Conservation (phyloP, 495 filamentous ascomycete genomes). For the Podospora australis region DNA sequence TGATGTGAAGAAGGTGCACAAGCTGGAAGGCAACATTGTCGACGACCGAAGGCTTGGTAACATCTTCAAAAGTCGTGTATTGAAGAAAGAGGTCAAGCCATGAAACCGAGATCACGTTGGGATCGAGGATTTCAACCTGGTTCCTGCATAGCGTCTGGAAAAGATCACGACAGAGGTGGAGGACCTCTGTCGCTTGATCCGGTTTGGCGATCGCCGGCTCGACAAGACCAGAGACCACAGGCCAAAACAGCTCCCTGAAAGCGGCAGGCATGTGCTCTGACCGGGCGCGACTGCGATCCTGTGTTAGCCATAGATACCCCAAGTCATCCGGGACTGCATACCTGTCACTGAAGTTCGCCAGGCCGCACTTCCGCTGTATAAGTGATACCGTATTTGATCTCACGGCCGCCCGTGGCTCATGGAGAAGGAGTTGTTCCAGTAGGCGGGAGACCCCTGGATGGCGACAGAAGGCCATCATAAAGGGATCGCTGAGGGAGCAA, state of each 20-base stretch:
- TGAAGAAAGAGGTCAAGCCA: slow-evolving; percentile 19
- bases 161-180: slow-evolving; percentile 39
- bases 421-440: slow-evolving; percentile 35
- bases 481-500: slow-evolving; percentile 49
- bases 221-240: slow-evolving; percentile 38
- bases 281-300: background rate
- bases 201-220: slow-evolving; percentile 28
- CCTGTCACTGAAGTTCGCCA: too few species aligned
- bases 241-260: slow-evolving; percentile 44
- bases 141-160: slow-evolving; percentile 51
- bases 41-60: slow-evolving; percentile 42
- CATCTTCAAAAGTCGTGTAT: slow-evolving; percentile 34
- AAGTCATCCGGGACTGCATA: too few species aligned
- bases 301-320: too few species aligned
- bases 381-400: slow-evolving; percentile 35
- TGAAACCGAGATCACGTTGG: slow-evolving; percentile 23
- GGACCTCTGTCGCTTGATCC: slow-evolving; percentile 38
- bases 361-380: slow-evolving; percentile 25
- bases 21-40: slow-evolving; percentile 45
- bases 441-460: slow-evolving; percentile 26
- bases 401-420: slow-evolving; percentile 33
- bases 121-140: slow-evolving; percentile 43
- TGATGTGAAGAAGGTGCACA: slow-evolving; percentile 24
- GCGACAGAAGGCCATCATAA: slow-evolving; percentile 53
- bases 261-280: slow-evolving; percentile 14